A percentile compares a stretch with the other conserved stretches of the same genome.
These are phyloP conservation scores for Lolium rigidum DNA, from an alignment of 176 grass and related monocot species.

Conservation along the genomic window DNA sequence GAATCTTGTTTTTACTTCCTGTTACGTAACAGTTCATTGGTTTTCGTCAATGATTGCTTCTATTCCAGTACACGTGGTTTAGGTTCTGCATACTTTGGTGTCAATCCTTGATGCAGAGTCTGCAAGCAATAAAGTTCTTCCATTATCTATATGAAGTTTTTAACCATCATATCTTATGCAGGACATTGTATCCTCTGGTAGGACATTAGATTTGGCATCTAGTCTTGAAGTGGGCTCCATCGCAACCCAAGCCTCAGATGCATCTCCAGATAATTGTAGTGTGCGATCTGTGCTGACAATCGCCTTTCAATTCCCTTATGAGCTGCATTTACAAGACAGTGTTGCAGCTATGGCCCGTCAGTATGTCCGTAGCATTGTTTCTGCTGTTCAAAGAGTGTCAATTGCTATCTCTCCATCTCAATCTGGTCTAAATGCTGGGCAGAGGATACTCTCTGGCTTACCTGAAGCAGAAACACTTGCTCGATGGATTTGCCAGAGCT, in stretches of 20 bases:
- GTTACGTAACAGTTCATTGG: not conserved
- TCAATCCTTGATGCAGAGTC: not conserved
- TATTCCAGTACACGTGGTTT: not conserved
- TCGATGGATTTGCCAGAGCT: constrained; percentile 89
- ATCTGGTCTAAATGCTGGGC: constrained; percentile 49
- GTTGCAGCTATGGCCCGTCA: constrained; percentile 88
- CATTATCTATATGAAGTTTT: constrained; percentile 1
- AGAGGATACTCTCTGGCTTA: constrained; percentile 63
- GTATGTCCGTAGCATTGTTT: constrained; percentile 87
- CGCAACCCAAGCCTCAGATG: constrained; percentile 51
- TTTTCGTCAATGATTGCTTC: not conserved
- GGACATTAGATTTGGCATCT: constrained; percentile 92
- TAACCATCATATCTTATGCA: constrained; percentile 48
- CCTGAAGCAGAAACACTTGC: constrained; percentile 82
- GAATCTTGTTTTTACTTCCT: not conserved
- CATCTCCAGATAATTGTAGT: constrained; percentile 60
- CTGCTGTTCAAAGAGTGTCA: constrained; percentile 91
- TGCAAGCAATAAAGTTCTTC: not conserved
- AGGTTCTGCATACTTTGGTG: not conserved
- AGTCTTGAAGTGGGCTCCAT: constrained; percentile 79
- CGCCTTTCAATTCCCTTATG: constrained; percentile 93
- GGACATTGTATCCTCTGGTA: constrained; percentile 63
- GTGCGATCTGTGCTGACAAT: constrained; percentile 90
- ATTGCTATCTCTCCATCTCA: constrained; percentile 81
- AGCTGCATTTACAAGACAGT: constrained; percentile 83